Conservation (phyloP, 1,139 yeast species). For the Sugiyamaella paludigena region DNA sequence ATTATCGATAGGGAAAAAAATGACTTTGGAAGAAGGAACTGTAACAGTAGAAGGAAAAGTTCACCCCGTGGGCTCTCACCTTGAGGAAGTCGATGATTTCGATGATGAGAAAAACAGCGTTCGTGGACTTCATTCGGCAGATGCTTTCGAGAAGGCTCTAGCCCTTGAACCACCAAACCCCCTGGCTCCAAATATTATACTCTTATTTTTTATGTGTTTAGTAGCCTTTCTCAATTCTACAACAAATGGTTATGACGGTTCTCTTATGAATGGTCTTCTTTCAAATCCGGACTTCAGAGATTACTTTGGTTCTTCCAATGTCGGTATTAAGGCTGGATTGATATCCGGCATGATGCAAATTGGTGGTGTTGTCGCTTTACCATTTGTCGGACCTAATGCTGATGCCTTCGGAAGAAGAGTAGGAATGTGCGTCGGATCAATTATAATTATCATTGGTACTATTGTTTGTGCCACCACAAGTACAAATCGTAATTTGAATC, state of each 20-base stretch:
- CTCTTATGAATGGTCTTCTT: constrained; percentile 19
- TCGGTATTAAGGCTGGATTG: constrained; percentile 21
- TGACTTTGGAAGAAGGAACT: no score
- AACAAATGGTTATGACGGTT: constrained; percentile 21
- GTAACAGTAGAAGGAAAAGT: no score
- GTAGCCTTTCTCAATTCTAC: constrained; percentile 20
- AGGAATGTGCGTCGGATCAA: constrained; percentile 25
- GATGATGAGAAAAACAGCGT: no score
- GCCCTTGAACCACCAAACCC: not conserved
- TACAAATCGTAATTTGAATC: constrained; percentile 7
- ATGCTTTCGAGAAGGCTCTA: not conserved
- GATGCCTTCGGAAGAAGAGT: constrained; percentile 20
- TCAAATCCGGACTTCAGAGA: constrained; percentile 11
- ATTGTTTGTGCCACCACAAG: constrained; percentile 27
- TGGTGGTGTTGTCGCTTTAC: constrained; percentile 21
- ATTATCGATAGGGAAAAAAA: no score
- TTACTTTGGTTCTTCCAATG: constrained; percentile 16
- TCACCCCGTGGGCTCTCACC: no score
- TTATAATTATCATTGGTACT: constrained; percentile 30
- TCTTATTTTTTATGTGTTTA: constrained; percentile 15
- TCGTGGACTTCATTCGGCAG: constrained; percentile 18
- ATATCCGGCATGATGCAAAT: constrained; percentile 23
- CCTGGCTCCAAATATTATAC: constrained; percentile 3
- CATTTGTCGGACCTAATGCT: constrained; percentile 20
- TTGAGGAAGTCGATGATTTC: no score